Base-by-base conservation (phyloP, 768 basidiomycete genomes). In the Kwoniella heveanensis region DNA sequence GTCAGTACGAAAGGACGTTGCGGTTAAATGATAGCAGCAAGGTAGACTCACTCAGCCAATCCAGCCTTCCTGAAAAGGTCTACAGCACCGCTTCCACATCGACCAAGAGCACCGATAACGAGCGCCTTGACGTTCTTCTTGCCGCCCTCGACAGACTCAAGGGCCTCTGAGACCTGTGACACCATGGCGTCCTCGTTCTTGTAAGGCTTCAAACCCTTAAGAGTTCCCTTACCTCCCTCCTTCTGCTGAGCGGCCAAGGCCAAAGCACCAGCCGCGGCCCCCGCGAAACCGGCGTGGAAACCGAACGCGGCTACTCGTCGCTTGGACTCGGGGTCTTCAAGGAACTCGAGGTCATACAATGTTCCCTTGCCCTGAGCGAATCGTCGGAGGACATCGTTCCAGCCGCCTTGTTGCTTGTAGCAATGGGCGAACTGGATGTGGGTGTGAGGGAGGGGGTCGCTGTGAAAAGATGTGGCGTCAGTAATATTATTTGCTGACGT, bases 401-500 rank as follows among this genome's bases (percentile, higher is more conserved):
- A 99, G 22, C 96, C 96, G 1, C 85, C 91, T 79, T 99, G 96
- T 47, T 86, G 82, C 82, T 99, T 99, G 85, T 91, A 98, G 81
- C 94, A 96, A 79, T 98, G 96, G 2, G 93, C 94, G 72, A 98
- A 99, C 73, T 96, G 92, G 76, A 99, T 92, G 81, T 99, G 96
- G 1, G 90, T 92, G 81, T 99, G 96, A 8, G 86, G 87, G 19
- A 99, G 83, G 22, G 95, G 90, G 54, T 80, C 76, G 32, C 87
- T 87, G 27, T 9, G 50, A 5, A 29, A 9, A 60, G 54, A 24
- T 30, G 29, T 10, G n/a, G n/a, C n/a, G n/a, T n/a, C n/a, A n/a
- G n/a, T n/a, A n/a, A n/a, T n/a, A n/a, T n/a, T n/a, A n/a, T n/a
- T n/a, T n/a, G n/a, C n/a, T n/a, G n/a, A n/a, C n/a, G n/a, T n/a